A percentile compares a stretch with the other conserved stretches of the same genome.
Evolutionary conservation across 2,329 filamentous ascomycete genomes (phyloP).

Genomic region (Hymenoscyphus repandus): DNA sequence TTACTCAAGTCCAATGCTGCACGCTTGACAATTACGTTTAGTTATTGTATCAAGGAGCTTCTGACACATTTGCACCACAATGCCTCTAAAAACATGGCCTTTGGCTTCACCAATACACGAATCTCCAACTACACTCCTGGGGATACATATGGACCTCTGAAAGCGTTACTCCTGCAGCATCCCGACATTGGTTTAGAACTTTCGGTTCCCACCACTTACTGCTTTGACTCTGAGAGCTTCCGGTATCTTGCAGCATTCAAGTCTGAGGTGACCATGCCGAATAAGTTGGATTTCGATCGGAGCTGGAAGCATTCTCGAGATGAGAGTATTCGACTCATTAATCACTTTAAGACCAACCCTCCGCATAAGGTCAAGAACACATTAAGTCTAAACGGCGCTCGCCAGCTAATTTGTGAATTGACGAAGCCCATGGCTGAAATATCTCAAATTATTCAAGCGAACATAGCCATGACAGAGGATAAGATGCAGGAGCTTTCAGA

Average conservation of each 20-base stretch:
- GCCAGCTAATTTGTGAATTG: constrained; percentile 33
- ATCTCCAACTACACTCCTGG: constrained; percentile 38
- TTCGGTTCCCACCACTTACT: constrained; percentile 33
- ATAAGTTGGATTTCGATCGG: constrained; percentile 31
- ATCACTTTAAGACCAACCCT: constrained; percentile 25
- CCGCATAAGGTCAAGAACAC: constrained; percentile 35
- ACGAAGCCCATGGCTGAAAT: constrained; percentile 37
- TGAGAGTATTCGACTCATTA: constrained; percentile 31
- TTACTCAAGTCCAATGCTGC: constrained; percentile 37
- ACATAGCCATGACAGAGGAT: constrained; percentile 30
- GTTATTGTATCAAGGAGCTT: constrained; percentile 38
- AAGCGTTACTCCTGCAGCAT: constrained; percentile 29
- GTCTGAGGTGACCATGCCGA: constrained; percentile 28
- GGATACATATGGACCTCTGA: constrained; percentile 35
- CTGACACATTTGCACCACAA: constrained; percentile 36
- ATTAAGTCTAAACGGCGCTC: constrained; percentile 35
- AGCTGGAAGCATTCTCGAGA: constrained; percentile 35
- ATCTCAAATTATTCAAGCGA: constrained; percentile 30
- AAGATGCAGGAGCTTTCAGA: constrained; percentile 27
- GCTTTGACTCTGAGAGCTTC: constrained; percentile 41
- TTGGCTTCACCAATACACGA: constrained; percentile 40
- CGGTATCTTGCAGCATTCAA: constrained; percentile 37
- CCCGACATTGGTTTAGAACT: constrained; percentile 29
- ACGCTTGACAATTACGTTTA: constrained; percentile 35
- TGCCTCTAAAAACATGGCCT: constrained; percentile 37